Evolutionary conservation across 805 yeast genomes (phyloP), one percentile per base, ranked within the genome.

Genomic region (Candida pseudofarinosa): DNA sequence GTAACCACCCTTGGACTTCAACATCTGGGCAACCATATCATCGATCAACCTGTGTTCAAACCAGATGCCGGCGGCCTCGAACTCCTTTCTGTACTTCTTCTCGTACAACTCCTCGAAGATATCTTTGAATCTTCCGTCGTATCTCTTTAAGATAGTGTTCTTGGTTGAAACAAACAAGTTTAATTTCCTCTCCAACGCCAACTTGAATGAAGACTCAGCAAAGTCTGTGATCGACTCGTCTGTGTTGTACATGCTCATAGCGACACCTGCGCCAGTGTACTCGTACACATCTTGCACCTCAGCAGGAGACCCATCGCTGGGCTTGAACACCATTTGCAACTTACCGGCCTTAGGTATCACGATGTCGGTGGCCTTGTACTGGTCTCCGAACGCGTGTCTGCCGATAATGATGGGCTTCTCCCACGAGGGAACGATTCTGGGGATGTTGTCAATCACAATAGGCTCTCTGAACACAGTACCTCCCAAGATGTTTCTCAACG

Each of bases 21-120:
- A 73, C 97, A 91, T 90, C 74, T 91, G 97, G 17, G 98, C 98
- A 39, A 91, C 98, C 98, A 91, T 91, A 64, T 91, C 98, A 68
- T 91, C 98, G 54, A 91, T 91, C 54, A 91, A 75, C 57, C 98
- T 81, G 72, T 91, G 98, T 71, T 91, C 97, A 67, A 86, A 90
- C 95, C 95, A 89, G 64, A 90, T 85, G n/a, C 89, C 93, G 35
- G 68, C 65, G 43, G 72, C 73, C 63, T 88, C 96, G 67, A 90
- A 90, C 58, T 80, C 68, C 19, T 65, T 49, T 65, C 82, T 80
- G 74, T 85, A 90, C 53, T 79, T 78, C 37, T 67, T 52, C 41
- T 79, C 95, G 66, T 84, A 91, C 54, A 91, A 69, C 35, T 69
- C 77, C 72, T 88, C 90, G 75, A 91, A 91, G 47, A 86, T 85